Conservation (phyloP, 2,329 filamentous ascomycete genomes). For the Bipolaris oryzae region DNA sequence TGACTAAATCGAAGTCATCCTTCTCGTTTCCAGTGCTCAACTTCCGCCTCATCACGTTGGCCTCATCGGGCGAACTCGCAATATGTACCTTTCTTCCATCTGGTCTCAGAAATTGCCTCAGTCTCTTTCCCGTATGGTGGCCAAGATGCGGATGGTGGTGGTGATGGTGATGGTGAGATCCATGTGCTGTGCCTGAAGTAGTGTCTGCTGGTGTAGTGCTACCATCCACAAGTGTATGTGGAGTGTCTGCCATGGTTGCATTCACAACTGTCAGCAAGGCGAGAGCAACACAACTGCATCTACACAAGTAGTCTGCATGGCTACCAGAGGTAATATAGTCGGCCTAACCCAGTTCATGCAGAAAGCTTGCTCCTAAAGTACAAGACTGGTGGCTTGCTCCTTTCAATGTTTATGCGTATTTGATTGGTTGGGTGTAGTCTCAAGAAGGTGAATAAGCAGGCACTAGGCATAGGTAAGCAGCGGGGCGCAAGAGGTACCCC, state of each 20-base stretch:
- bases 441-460: constrained; percentile 15
- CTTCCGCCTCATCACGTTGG: constrained; percentile 54
- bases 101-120: constrained; percentile 62
- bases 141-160: constrained; percentile 28
- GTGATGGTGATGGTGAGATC: constrained; percentile 1
- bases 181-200: not conserved
- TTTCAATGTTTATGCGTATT: not conserved
- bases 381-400: constrained; percentile 8
- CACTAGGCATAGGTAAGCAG: constrained; percentile 5
- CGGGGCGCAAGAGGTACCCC: constrained; percentile 1
- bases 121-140: constrained; percentile 47
- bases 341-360: not conserved
- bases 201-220: constrained; percentile 10
- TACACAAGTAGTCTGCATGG: not conserved
- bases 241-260: constrained; percentile 13
- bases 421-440: constrained; percentile 8
- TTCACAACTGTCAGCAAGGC: not conserved
- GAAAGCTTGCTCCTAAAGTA: not conserved
- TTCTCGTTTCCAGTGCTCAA: constrained; percentile 47
- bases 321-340: not conserved
- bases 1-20: constrained; percentile 61
- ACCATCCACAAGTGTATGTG: constrained; percentile 7
- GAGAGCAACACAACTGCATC: not conserved
- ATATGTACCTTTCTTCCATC: constrained; percentile 64
- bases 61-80: constrained; percentile 62